These are phyloP conservation scores for Linum trigynum DNA, from an alignment of 345 rosid genomes.

Conservation along the genomic window DNA sequence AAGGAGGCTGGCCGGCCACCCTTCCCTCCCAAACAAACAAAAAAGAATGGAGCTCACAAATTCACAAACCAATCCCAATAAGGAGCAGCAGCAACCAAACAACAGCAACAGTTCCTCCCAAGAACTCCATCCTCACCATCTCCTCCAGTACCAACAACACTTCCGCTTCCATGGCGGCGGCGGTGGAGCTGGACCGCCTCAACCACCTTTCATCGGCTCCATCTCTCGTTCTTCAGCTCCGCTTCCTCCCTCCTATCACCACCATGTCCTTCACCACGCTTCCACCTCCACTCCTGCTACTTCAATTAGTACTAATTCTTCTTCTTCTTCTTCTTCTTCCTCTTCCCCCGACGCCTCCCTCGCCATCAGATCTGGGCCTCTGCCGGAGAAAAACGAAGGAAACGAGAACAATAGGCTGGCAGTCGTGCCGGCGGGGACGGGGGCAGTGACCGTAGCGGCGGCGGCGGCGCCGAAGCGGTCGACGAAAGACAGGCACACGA, in stretches of 20 bases:
- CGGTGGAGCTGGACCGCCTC: constrained; percentile 10
- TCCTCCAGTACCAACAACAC: constrained; percentile 18
- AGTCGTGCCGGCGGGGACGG: background rate
- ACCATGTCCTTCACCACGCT: constrained; percentile 9
- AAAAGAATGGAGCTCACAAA: constrained; percentile 55
- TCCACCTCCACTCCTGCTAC: constrained; percentile 20
- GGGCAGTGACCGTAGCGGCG: constrained; percentile 16
- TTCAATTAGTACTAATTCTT: constrained; percentile 17
- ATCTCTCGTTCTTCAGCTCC: constrained; percentile 10
- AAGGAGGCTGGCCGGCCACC: background rate
- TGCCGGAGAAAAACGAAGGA: constrained; percentile 18
- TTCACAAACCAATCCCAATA: constrained; percentile 29
- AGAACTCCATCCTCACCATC: constrained; percentile 24
- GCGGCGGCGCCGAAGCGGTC: constrained; percentile 42
- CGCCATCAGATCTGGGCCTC: constrained; percentile 58
- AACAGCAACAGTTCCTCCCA: constrained; percentile 12
- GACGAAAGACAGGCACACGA: constrained; percentile 55
- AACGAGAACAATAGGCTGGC: background rate
- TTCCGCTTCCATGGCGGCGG: constrained; percentile 24
- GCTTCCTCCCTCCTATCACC: background rate
- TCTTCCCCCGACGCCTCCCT: constrained; percentile 44
- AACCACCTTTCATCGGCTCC: constrained; percentile 31
- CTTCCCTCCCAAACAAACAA: constrained; percentile 7
- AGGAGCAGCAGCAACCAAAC: constrained; percentile 2
- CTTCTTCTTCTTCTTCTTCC: constrained; percentile 16